phyloP scores from a whole-genome alignment of 2,329 filamentous ascomycete genomes.

The Alternaria gaisen region DNA sequence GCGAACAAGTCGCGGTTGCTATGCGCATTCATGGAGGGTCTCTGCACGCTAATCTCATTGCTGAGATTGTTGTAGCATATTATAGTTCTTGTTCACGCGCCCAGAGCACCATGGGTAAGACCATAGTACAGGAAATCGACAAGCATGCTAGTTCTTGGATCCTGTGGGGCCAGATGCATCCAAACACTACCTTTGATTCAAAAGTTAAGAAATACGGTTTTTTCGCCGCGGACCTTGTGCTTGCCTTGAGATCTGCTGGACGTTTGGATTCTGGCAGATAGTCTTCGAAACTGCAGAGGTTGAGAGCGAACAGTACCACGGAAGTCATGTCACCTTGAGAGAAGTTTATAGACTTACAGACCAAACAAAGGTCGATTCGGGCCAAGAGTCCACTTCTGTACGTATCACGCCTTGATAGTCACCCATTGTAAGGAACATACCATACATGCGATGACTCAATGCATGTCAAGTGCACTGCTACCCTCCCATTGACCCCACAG shows the following conservation, averaged over 20 bases:
- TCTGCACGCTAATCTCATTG: background rate
- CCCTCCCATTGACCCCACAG: constrained; percentile 18
- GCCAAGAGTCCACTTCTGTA: no score
- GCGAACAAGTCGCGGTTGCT: background rate
- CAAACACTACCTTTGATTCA: no score
- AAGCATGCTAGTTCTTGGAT: no score
- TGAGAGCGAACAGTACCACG: no score
- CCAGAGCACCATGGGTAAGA: background rate
- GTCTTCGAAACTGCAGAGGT: no score
- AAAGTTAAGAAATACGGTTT: no score
- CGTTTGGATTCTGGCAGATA: no score
- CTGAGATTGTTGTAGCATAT: background rate
- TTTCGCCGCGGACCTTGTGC: background rate
- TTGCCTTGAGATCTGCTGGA: background rate
- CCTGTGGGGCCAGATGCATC: no score
- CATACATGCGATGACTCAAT: background rate
- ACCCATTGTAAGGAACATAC: background rate
- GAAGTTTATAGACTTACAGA: no score
- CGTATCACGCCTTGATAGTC: background rate
- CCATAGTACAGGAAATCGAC: background rate
- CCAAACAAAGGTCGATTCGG: no score
- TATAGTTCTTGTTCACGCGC: background rate
- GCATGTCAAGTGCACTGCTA: background rate
- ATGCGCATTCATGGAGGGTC: background rate
- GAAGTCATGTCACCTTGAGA: no score